phyloP scores from a whole-genome alignment of 1,284 basidiomycete genomes.

The Leccinum cinnamomeum region DNA sequence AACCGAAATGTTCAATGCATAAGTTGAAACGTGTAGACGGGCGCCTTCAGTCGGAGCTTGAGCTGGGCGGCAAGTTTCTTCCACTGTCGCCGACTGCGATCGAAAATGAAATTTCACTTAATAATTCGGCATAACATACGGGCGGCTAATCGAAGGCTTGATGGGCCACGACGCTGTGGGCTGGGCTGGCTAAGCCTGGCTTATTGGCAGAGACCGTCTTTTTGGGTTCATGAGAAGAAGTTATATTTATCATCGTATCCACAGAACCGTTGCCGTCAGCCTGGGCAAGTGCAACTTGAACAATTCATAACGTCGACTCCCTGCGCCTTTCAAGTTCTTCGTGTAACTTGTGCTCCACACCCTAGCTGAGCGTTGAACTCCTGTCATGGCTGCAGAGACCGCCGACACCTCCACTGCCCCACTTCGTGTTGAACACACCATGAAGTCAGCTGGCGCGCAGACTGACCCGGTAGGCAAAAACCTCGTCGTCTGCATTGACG shows the following conservation, averaged over 20 bases:
- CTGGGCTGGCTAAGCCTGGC: neutral
- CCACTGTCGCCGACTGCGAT: neutral
- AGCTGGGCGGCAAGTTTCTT: neutral
- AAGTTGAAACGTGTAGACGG: no score
- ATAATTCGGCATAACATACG: neutral
- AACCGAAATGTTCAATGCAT: neutral
- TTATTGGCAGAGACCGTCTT: neutral
- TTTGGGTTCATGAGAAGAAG: neutral
- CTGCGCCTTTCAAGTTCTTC: neutral
- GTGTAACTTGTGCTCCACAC: neutral
- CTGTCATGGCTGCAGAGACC: neutral
- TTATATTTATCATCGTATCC: neutral
- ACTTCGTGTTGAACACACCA: neutral
- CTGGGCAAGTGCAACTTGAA: neutral
- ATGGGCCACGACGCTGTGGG: neutral
- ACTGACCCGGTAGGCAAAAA: slow-evolving; percentile 12
- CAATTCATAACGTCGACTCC: neutral
- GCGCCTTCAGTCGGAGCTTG: neutral
- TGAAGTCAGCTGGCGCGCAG: neutral
- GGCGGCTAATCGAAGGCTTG: neutral
- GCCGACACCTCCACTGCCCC: neutral
- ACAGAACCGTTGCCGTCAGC: neutral
- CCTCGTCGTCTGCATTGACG: slow-evolving; percentile 38
- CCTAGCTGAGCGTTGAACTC: neutral
- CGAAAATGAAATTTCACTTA: neutral